Evolutionary conservation across 768 basidiomycete genomes (phyloP).

Genomic region (Gelatoporia subvermispora): DNA sequence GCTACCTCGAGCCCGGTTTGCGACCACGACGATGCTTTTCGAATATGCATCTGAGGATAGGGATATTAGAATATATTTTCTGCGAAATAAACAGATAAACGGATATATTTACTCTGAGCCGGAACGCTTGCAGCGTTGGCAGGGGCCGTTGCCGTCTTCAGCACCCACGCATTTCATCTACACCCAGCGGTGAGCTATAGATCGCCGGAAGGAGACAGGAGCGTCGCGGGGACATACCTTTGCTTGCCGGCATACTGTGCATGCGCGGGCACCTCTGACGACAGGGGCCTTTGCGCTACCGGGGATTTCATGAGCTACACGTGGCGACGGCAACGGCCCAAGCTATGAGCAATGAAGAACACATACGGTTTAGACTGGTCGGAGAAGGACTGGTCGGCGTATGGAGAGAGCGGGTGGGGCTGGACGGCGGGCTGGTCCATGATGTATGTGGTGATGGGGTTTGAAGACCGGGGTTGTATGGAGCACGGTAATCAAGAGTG

Average conservation of each 20-base stretch:
- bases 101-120: constrained; percentile 57
- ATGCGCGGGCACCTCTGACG: constrained; percentile 55
- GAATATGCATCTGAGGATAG: constrained; percentile 64
- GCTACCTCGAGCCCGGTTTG: constrained; percentile 86
- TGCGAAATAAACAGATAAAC: constrained; percentile 9
- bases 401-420: not conserved
- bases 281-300: constrained; percentile 39
- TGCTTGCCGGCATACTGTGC: constrained; percentile 80
- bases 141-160: constrained; percentile 70
- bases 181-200: constrained; percentile 4
- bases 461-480: constrained; percentile 5
- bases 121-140: constrained; percentile 80
- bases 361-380: constrained; percentile 5
- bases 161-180: constrained; percentile 93
- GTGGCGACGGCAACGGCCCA: not conserved
- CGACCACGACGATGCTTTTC: constrained; percentile 87
- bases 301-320: not conserved
- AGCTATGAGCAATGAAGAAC: not conserved
- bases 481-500: constrained; percentile 1
- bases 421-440: constrained; percentile 8
- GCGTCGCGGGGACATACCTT: constrained; percentile 45
- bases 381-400: constrained; percentile 1
- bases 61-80: constrained; percentile 9
- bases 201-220: constrained; percentile 13
- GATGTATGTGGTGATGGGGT: not conserved